Percentiles rank a stretch among this genome's conserved stretches.
Conservation (phyloP, 495 filamentous ascomycete genomes). For the Penicillium arizonense region DNA sequence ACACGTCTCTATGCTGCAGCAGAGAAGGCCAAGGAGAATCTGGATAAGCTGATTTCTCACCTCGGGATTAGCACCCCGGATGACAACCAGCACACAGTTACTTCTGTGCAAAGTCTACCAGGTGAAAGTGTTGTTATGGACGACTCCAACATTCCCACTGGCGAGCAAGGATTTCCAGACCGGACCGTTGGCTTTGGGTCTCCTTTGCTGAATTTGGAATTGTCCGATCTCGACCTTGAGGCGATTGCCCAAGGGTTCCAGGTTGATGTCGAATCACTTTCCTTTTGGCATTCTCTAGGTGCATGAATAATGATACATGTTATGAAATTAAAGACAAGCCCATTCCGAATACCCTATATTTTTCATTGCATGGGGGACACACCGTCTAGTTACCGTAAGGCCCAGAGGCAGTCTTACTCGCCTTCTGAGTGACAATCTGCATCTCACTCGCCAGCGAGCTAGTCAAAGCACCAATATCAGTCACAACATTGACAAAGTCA, state of each 20-base stretch:
- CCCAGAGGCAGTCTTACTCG: conserved; percentile 3
- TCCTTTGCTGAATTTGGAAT: conserved; percentile 18
- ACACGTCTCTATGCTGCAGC: conserved; percentile 21
- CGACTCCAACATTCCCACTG: background rate
- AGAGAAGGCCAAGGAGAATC: conserved; percentile 21
- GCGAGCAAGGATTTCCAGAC: background rate
- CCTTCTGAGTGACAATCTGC: conserved; percentile 3
- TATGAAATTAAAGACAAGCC: background rate
- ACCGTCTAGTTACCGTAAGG: conserved; percentile 7
- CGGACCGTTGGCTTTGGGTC: conserved; percentile 10
- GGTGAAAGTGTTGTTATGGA: conserved; percentile 1
- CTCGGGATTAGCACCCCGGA: conserved; percentile 12
- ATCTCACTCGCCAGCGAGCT: conserved; percentile 7
- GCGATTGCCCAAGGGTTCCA: conserved; percentile 28
- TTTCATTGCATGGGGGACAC: too few relatives aligned
- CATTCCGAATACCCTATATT: too few relatives aligned
- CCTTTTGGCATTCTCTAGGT: conserved; percentile 21
- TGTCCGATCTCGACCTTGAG: conserved; percentile 28
- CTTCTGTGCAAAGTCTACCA: background rate
- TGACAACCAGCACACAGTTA: background rate
- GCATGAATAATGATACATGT: background rate
- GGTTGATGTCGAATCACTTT: conserved; percentile 23
- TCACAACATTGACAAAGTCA: conserved; percentile 9
- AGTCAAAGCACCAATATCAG: conserved; percentile 8
- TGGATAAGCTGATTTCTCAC: conserved; percentile 19